These are phyloP conservation scores for Dioszegia aurantiaca DNA, from an alignment of 768 basidiomycete genomes.

Conservation along the genomic window DNA sequence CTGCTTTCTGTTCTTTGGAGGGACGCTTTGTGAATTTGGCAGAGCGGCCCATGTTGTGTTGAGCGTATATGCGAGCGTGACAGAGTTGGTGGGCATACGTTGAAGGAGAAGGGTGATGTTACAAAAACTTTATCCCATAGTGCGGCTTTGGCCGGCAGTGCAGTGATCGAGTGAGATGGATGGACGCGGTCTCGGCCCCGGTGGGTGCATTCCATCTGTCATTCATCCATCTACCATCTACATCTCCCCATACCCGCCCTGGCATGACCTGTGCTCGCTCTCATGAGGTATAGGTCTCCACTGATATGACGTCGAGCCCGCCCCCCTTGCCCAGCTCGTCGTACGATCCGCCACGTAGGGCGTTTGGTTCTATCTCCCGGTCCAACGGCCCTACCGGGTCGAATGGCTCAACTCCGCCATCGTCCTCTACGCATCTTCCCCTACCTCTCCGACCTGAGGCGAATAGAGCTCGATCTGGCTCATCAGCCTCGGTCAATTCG, in stretches of 20 bases:
- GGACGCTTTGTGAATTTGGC: conserved; percentile 41
- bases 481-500: conserved; percentile 27
- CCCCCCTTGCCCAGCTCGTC: background rate
- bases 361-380: conserved; percentile 31
- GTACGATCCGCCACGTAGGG: conserved; percentile 24
- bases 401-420: conserved; percentile 12
- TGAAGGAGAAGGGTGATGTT: background rate
- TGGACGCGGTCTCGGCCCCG: too few relatives aligned
- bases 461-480: conserved; percentile 27
- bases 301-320: conserved; percentile 14
- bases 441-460: conserved; percentile 21
- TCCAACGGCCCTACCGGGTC: conserved; percentile 13
- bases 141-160: too few relatives aligned
- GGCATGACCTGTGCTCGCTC: background rate
- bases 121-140: background rate
- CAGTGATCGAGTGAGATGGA: too few relatives aligned
- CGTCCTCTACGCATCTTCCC: conserved; percentile 7
- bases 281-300: conserved; percentile 3
- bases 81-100: background rate
- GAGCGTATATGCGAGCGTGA: background rate
- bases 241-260: background rate
- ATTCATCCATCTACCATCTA: background rate
- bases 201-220: too few relatives aligned
- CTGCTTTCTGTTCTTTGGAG: conserved; percentile 34
- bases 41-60: conserved; percentile 31